Conservation (phyloP, 140 eudicot species). For the Senecio squalidus region DNA sequence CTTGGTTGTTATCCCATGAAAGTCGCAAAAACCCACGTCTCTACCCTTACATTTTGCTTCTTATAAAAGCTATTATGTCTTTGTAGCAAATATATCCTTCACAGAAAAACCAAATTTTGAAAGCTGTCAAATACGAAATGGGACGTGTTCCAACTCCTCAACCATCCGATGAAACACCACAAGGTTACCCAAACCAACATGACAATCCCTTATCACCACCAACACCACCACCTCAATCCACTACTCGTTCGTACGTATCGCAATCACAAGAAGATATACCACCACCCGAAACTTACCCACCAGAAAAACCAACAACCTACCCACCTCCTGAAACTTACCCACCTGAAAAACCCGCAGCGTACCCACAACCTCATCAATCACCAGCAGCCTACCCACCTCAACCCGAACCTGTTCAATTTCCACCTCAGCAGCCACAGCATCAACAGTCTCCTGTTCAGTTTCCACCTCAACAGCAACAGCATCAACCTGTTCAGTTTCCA, state of each 20-base stretch:
- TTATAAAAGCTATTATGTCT: not conserved
- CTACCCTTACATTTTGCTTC: not conserved
- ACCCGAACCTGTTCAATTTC: not conserved
- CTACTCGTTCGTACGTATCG: constrained; percentile 1
- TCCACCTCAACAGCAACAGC: not conserved
- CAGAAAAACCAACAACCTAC: not conserved
- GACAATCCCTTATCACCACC: not conserved
- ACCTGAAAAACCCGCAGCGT: too few relatives aligned
- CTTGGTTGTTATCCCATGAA: not conserved
- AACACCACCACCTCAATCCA: not conserved
- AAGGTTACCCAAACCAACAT: not conserved
- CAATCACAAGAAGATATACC: not conserved
- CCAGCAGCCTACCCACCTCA: constrained; percentile 8
- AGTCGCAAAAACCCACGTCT: not conserved
- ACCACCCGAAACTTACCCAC: not conserved
- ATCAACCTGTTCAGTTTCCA: not conserved
- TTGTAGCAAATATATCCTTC: not conserved
- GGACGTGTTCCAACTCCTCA: constrained; percentile 7
- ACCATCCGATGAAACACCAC: not conserved
- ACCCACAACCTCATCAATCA: not conserved
- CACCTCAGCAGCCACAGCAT: constrained; percentile 5
- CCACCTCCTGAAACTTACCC: constrained; percentile 11
- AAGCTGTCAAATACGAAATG: not conserved
- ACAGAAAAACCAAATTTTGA: not conserved
- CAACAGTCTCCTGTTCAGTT: not conserved